phyloP scores from a whole-genome alignment of 208 protist species.

The Porcisia hertigi region DNA sequence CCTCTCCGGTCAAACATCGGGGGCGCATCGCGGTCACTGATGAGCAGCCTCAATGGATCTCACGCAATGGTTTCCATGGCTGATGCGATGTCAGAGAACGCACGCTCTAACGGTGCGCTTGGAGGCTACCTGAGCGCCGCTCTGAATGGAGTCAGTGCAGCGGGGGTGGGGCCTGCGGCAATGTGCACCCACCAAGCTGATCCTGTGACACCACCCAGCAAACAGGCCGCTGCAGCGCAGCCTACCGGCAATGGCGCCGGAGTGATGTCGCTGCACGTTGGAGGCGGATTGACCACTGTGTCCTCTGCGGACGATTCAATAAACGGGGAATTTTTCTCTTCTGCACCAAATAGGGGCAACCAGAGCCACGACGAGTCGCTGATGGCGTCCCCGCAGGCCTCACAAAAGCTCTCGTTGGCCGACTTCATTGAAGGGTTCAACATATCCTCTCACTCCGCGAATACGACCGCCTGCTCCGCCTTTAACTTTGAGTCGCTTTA shows the following conservation, averaged over 20 bases:
- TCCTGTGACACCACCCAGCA: conserved; percentile 30
- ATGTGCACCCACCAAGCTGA: conserved; percentile 16
- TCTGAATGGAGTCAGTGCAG: background rate
- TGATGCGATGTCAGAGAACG: conserved; percentile 15
- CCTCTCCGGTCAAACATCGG: conserved; percentile 23
- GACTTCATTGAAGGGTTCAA: conserved; percentile 52
- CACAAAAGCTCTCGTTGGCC: conserved; percentile 43
- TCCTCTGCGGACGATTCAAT: conserved; percentile 20
- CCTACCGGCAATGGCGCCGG: conserved; percentile 26
- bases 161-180: background rate
- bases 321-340: conserved; percentile 30
- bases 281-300: background rate
- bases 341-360: conserved; percentile 15
- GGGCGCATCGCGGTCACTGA: conserved; percentile 11
- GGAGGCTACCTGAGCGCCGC: conserved; percentile 28
- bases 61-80: conserved; percentile 13
- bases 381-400: conserved; percentile 52
- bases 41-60: conserved; percentile 30
- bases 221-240: conserved; percentile 30
- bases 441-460: conserved; percentile 17
- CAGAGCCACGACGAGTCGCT: conserved; percentile 30
- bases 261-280: conserved; percentile 4
- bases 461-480: conserved; percentile 5
- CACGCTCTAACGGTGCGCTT: conserved; percentile 8
- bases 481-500: conserved; percentile 59